Evolutionary conservation across 352 stramenopile genomes (phyloP), one percentile per base, ranked within the genome.

Genomic region (Globisporangium nunn): DNA sequence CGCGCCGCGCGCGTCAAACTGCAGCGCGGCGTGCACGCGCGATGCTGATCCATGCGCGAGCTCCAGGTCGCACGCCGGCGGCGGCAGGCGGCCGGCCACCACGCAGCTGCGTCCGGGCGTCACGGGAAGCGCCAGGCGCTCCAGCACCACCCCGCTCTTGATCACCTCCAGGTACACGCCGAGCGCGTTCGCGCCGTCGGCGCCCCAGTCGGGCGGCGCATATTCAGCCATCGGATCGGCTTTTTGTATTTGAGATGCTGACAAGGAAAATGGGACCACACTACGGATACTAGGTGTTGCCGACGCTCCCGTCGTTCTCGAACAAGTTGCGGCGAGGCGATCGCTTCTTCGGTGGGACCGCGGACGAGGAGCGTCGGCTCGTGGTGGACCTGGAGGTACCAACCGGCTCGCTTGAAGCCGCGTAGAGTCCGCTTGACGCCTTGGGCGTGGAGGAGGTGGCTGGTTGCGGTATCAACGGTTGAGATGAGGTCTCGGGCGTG

Each of bases 1-100:
- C 28, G 69, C 70, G 23, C 85, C 81, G 31, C 80, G 62, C 17
- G 62, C 61, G 59, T 88, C 67, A 54, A 92, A 93, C 51, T 90
- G 79, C 11, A 93, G 66, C 40, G 65, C 78, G 4, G 83, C 85
- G 63, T 95, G 85, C 37, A 79, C 58, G 23, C 85, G 67, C 31
- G 85, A 95, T 52, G 92, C 83, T 44, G 85, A 93, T 37, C 71
- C 70, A 68, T 95, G 82, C 17, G 83, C 64, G 48, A 95, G 62
- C 43, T 77, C 64, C 49, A 95, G 63, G 61, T 94, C 81, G 54
- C 81, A 91, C 11, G 72, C 48, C 5, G 70, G 72, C 60, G 31
- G 47, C 31, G 33, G 30, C 18, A 57, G 44, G 14, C 18, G 39
- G 39, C 54, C 77, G 3, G 55, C 64, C n/a, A 91, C 61, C 6